phyloP scores from a whole-genome alignment of 345 rosid species.

The Gossypium sturtianum region DNA sequence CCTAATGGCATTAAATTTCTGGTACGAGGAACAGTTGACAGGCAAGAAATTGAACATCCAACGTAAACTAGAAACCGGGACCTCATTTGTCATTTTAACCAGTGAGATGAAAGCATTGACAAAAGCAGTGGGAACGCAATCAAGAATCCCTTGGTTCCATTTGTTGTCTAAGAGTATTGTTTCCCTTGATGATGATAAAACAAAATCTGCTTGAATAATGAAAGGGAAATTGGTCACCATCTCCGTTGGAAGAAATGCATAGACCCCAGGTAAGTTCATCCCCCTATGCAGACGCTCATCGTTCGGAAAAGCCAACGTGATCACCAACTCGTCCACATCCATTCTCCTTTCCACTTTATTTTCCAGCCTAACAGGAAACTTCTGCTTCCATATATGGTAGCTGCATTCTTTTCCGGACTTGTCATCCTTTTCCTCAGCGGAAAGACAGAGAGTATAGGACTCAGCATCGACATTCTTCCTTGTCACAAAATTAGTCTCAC shows the following conservation, averaged over 20 bases:
- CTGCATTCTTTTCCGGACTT: conserved; percentile 32
- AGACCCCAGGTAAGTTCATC: conserved; percentile 48
- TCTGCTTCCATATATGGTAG: conserved; percentile 72
- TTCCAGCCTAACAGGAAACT: conserved; percentile 51
- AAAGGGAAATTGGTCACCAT: conserved; percentile 67
- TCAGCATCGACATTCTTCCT: conserved; percentile 76
- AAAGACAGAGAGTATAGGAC: conserved; percentile 53
- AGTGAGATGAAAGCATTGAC: conserved; percentile 50
- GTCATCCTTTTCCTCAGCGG: conserved; percentile 31
- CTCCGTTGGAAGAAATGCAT: conserved; percentile 73
- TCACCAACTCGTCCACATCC: conserved; percentile 61
- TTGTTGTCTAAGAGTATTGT: conserved; percentile 49
- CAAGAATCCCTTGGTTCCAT: conserved; percentile 84
- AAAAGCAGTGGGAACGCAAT: conserved; percentile 50
- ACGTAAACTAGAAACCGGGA: conserved; percentile 47
- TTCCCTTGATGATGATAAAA: conserved; percentile 68
- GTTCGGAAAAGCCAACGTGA: conserved; percentile 68
- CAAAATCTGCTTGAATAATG: conserved; percentile 67
- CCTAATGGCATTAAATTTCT: conserved; percentile 37
- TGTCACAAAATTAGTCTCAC: conserved; percentile 38
- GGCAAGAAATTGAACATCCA: conserved; percentile 60
- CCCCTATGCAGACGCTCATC: conserved; percentile 53
- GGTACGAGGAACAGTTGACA: conserved; percentile 26
- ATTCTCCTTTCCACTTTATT: conserved; percentile 54
- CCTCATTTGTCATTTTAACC: conserved; percentile 40